These are phyloP conservation scores for Babesia sp. DNA, from an alignment of 169 alveolate species.

Conservation along the genomic window DNA sequence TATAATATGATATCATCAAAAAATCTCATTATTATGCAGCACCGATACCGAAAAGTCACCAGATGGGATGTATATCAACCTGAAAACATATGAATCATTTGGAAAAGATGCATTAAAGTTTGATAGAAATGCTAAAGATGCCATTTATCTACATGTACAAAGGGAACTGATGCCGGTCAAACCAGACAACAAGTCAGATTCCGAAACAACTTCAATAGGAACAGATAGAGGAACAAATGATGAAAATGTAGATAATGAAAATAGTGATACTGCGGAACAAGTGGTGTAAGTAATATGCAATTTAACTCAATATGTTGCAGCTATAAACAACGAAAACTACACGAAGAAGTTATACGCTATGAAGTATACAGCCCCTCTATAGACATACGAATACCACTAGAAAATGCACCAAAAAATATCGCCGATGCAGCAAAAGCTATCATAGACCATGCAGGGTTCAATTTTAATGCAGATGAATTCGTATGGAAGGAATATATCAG, in stretches of 20 bases:
- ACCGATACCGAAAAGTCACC: slow-evolving; percentile 71
- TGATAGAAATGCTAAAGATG: slow-evolving; percentile 29
- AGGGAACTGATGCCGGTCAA: slow-evolving; percentile 12
- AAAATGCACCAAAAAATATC: background rate
- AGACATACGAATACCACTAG: background rate
- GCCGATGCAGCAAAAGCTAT: slow-evolving; percentile 32
- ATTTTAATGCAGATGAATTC: slow-evolving; percentile 32
- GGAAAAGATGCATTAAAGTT: slow-evolving; percentile 45
- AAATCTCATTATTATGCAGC: too few species aligned
- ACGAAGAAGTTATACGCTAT: slow-evolving; percentile 43
- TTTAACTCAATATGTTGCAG: background rate
- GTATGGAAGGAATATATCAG: slow-evolving; percentile 25
- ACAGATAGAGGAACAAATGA: background rate
- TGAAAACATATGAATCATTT: slow-evolving; percentile 69
- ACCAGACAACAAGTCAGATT: slow-evolving; percentile 2
- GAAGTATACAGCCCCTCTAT: slow-evolving; percentile 27
- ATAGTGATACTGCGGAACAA: background rate
- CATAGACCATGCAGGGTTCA: slow-evolving; percentile 46
- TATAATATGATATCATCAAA: too few species aligned
- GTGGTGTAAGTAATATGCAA: background rate
- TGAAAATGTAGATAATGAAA: background rate
- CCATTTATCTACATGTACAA: slow-evolving; percentile 47
- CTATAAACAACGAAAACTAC: slow-evolving; percentile 23
- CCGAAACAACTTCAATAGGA: background rate
- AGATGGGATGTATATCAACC: slow-evolving; percentile 76